phyloP scores from a whole-genome alignment of 2,329 filamentous ascomycete species.

The Trichoderma aggressivum region DNA sequence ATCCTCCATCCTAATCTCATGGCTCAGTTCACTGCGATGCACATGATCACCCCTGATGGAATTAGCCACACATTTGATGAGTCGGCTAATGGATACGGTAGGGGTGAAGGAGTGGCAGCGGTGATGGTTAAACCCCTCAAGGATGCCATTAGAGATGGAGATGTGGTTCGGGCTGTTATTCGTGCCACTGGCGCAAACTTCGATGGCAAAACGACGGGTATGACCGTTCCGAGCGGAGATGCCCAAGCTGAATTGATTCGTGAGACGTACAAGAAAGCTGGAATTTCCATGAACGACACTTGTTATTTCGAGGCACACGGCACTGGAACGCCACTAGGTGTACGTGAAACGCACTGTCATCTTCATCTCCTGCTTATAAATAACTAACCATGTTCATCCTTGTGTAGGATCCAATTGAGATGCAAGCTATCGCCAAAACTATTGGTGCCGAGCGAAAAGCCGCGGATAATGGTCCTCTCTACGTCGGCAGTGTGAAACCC shows the following conservation, averaged over 20 bases:
- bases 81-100: background rate
- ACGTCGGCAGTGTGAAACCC: background rate
- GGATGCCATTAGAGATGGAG: background rate
- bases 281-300: background rate
- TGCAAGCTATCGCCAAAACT: background rate
- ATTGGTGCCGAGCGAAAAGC: background rate
- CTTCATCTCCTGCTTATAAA: background rate
- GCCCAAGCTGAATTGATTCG: background rate
- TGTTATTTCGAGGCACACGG: background rate
- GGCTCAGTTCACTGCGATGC: background rate
- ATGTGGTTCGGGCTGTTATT: background rate
- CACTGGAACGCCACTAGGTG: background rate
- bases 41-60: constrained; percentile 24
- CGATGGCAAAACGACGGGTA: background rate
- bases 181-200: background rate
- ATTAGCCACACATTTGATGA: constrained; percentile 34
- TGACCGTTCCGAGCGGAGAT: background rate
- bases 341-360: background rate
- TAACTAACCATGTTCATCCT: background rate
- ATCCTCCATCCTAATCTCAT: background rate
- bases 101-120: background rate
- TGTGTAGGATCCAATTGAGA: background rate
- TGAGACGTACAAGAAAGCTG: background rate
- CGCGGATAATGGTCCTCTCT: background rate
- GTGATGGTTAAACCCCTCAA: background rate